Base-by-base conservation (phyloP, 2,329 filamentous ascomycete genomes). In the Aspergillus pseudoterreus region DNA sequence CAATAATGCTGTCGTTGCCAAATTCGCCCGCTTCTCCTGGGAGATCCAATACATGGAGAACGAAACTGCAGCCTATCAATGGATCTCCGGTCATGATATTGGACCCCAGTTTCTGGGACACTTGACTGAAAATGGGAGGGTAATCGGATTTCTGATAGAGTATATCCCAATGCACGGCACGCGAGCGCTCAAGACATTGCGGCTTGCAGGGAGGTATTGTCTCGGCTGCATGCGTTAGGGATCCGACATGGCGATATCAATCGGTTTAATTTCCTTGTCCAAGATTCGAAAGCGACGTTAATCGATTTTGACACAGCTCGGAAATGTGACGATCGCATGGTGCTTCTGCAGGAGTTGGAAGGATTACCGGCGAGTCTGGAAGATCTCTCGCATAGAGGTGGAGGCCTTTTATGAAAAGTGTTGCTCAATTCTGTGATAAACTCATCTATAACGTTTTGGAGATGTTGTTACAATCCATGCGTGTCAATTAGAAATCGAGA, bases 111-210 rank as follows among this genome's bases (percentile, higher is more conserved):
- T 76, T 48, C 60, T 75, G 4, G 73, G 65, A 2, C 69, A 75
- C 43, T 52, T 76, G 32, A 66, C 56, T 2, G 73, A 76, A 56
- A 55, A 64, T 3, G 69, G 64, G 2, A 59, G 72, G 33, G 66
- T 72, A 12, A 73, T 75, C 45, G 71, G 72, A 6, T 72, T 77
- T 51, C 41, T 75, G 9, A 59, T 73, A 47, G 68, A 71, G 55
- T 51, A 53, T 5, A 58, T 68, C 6, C 41, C 0, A 22, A 58
- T 60, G 61, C 58, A 24, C 56, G 60, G 10, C 61, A 67, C 43
- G 64, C 62, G 10, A 53, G 54, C 3, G 21, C 46, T 43, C 8
- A 57, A 21, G 64, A 67, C 49, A 5, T 66, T 47, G 42, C 42
- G 11, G 4, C 38, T 11, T 68, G 65, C 45, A 33, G 43, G 44